Evolutionary conservation across 805 yeast genomes (phyloP), one percentile per base, ranked within the genome.

Genomic region (Lachancea nothofagi): DNA sequence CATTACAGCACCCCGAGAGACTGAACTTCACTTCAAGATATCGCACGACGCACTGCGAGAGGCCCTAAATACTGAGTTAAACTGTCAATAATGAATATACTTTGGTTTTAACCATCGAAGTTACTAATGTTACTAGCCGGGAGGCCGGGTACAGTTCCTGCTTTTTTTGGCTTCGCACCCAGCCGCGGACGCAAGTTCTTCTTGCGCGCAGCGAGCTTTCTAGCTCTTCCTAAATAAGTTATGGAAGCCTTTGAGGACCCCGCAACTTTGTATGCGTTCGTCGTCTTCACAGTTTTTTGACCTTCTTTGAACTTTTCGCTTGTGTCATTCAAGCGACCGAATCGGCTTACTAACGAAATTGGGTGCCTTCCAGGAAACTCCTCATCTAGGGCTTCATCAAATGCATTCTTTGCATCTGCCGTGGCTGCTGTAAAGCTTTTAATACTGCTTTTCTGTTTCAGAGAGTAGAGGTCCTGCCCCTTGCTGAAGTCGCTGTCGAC

Each of bases 171-270:
- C 17, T 32, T 32, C 22, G 40, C 24, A 7, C 25, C n/a, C 7
- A 25, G 10, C 17, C 20, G 18, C 36, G 26, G 18, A 36, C 32
- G 20, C 10, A 20, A 4, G 24, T 33, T 41, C 38, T 28, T 41
- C 36, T 50, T 48, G 3, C 60, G 62, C 2, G 63, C 58, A 17
- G 47, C 53, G 2, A 61, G 46, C 38, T 55, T 55, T 43, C 62
- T 57, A 21, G 59, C 55, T 31, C 58, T 59, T 8, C 80, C 74
- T 53, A 75, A 54, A 40, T 72, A 72, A 33, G 80, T 72, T 46
- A 83, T 72, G 7, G 83, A 74, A 1, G 83, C 75, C 44, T 69
- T 73, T 4, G 75, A 63, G 6, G 80, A 75, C 1, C 77, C 67
- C 1, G 76, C 80, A 8, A 71, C 69, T 54, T 70, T 77, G 50